Conservation (phyloP, 805 yeast genomes). For the Wickerhamiella sergipiensis region DNA sequence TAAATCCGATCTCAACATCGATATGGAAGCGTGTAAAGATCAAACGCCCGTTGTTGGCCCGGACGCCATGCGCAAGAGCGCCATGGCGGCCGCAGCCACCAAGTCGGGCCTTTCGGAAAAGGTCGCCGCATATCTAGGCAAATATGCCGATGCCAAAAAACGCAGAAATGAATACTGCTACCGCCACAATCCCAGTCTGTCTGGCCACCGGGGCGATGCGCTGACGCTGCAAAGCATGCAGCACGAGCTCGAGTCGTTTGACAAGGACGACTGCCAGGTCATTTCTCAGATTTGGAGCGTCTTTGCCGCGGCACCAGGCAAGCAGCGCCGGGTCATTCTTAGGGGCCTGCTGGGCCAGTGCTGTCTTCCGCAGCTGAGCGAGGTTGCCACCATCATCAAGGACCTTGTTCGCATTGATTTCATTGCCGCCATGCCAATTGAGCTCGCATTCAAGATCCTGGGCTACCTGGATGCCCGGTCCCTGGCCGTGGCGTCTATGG, state of each 20-base stretch:
- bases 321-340: slow-evolving; percentile 59
- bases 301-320: slow-evolving; percentile 59
- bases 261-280: slow-evolving; percentile 57
- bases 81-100: not conserved
- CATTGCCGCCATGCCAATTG: slow-evolving; percentile 71
- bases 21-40: not conserved
- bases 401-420: slow-evolving; percentile 79
- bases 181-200: slow-evolving; percentile 62
- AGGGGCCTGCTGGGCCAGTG: slow-evolving; percentile 80
- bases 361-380: slow-evolving; percentile 90
- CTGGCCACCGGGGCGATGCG: slow-evolving; percentile 27
- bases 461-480: slow-evolving; percentile 87
- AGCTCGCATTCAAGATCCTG: slow-evolving; percentile 68
- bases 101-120: slow-evolving; percentile 3
- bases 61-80: not conserved
- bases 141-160: slow-evolving; percentile 11
- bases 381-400: slow-evolving; percentile 65
- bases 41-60: not conserved
- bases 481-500: slow-evolving; percentile 89
- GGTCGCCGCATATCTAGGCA: slow-evolving; percentile 13
- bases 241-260: slow-evolving; percentile 30
- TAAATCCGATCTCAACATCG: not conserved
- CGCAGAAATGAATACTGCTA: slow-evolving; percentile 46
- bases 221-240: slow-evolving; percentile 59
- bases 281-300: slow-evolving; percentile 74